These are phyloP conservation scores for Ogataea corticis DNA, from an alignment of 805 yeast species.

Conservation along the genomic window DNA sequence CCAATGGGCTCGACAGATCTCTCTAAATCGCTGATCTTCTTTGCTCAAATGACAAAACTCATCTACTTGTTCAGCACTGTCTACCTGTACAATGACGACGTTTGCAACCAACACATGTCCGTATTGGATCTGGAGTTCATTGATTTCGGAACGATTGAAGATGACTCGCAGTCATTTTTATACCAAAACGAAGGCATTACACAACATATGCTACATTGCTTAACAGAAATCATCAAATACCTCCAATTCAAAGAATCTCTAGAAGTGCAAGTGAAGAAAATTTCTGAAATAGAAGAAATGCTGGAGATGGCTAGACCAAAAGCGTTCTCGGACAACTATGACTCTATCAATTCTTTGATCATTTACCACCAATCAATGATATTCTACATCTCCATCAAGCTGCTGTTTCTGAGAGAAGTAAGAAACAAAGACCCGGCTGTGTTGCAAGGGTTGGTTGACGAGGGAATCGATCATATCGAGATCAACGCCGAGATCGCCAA, in stretches of 20 bases:
- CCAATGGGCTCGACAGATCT: background rate
- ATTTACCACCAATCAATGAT: slow-evolving; percentile 3
- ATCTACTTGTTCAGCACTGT: slow-evolving; percentile 3
- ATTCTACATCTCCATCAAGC: background rate
- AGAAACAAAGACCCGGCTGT: background rate
- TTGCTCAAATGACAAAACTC: slow-evolving; percentile 3
- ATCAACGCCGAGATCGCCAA: background rate
- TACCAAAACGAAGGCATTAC: background rate
- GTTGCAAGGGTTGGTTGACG: background rate
- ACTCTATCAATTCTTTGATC: background rate
- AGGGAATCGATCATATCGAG: slow-evolving; percentile 1
- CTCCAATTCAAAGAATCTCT: background rate
- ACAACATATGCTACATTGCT: slow-evolving; percentile 1
- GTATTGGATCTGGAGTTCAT: slow-evolving; percentile 2
- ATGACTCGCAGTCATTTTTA: background rate
- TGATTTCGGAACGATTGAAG: background rate
- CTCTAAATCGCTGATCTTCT: background rate
- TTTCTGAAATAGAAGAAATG: background rate
- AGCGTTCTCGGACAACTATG: background rate
- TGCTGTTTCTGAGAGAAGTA: background rate
- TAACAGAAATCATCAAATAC: background rate
- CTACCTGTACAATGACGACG: slow-evolving; percentile 2
- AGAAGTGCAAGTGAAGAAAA: background rate
- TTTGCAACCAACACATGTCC: background rate
- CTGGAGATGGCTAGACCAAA: background rate